Evolutionary conservation across 2,329 filamentous ascomycete genomes (phyloP), one percentile per base, ranked within the genome.

Genomic region (Endocalyx cinctus): DNA sequence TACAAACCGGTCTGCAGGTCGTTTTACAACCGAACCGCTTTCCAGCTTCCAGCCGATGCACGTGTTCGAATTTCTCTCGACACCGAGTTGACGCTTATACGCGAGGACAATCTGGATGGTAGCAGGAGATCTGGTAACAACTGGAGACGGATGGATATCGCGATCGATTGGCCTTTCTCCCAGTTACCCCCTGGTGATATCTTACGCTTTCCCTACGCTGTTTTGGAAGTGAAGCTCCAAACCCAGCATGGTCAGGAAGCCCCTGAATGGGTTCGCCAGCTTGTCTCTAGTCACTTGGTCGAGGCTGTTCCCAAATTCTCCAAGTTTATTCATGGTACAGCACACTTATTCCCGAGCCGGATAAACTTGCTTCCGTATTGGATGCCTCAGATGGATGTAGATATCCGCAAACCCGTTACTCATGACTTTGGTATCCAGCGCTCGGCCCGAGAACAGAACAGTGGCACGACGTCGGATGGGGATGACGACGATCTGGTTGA

Each of bases 251-350:
- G 92, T 25, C 89, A 96, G 59, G 88, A 96, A 55, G 87, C 92
- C 11, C 92, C 92, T 0, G 85, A 94, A 55, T 98, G 92, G 92
- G 90, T 98, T 49, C 82, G 88, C 15, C 87, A 97, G 55, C 74
- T 98, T 32, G 94, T 88, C 27, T 76, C 87, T 10, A 95, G 88
- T 42, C 92, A 98, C 64, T 73, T 98, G 12, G 92, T 98, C 3
- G 92, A 98, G 64, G 89, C 92, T n/a, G 89, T 98, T 3, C 92
- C 92, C 42, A 98, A 98, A 58, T 98, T 97, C 63, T 96, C 88
- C 54, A 98, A 98, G 65, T 98, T 97, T 60, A 97, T 98, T 38
- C 92, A 98, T 60, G 92, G 92, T 38, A 88, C 83, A 2, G 90
- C 90, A 8, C 85, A 79, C 10, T 66, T 98, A 28, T 94, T 96